Evolutionary conservation across 768 basidiomycete species (phyloP).

Genomic region (Cystobasidium tubakii): DNA sequence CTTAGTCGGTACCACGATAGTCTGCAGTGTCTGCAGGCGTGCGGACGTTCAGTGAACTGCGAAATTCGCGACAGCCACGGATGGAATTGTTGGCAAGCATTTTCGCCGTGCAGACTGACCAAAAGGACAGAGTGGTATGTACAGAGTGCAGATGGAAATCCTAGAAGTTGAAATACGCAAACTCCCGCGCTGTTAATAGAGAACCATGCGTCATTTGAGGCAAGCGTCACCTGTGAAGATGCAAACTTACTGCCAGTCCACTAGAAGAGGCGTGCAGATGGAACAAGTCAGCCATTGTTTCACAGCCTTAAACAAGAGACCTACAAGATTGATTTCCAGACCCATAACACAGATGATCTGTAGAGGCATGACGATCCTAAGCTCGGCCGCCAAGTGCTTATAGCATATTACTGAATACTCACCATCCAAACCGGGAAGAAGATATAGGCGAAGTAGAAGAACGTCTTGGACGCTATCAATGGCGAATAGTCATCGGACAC

Average conservation of each 20-base stretch:
- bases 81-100: no score
- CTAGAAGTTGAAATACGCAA: constrained; percentile 4
- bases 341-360: constrained; percentile 11
- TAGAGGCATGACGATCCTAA: neutral
- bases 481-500: constrained; percentile 27
- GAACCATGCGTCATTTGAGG: neutral
- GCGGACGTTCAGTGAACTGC: no score
- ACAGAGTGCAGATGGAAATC: neutral
- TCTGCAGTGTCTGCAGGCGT: no score
- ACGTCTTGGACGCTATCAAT: constrained; percentile 26
- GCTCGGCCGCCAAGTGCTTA: neutral
- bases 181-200: neutral
- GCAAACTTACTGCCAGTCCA: neutral
- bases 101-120: no score
- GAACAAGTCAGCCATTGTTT: neutral
- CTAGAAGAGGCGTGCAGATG: neutral
- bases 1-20: no score
- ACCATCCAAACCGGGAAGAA: constrained; percentile 34
- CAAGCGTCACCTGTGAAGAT: no score
- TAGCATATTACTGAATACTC: neutral
- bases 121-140: neutral
- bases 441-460: constrained; percentile 38
- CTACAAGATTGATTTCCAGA: constrained; percentile 25
- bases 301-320: neutral
- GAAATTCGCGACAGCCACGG: no score